Evolutionary conservation across 2,329 filamentous ascomycete genomes (phyloP).

Genomic region (Pseudocercospora fijiensis): DNA sequence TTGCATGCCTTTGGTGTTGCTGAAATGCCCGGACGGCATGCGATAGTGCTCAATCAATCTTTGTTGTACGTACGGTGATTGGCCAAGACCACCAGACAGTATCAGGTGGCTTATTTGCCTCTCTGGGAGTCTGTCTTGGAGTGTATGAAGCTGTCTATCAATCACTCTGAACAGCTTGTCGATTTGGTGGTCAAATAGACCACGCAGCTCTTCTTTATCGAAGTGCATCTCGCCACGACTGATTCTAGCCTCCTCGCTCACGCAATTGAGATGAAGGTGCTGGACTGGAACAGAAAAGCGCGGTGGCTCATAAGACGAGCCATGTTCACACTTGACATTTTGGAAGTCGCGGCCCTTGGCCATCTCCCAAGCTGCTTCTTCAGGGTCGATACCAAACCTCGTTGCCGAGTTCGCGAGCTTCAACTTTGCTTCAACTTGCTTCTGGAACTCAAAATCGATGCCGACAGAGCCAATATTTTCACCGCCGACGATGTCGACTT

Average conservation of each 20-base stretch:
- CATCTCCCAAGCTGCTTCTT: conserved; percentile 14
- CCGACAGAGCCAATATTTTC: conserved; percentile 15
- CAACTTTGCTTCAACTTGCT: conserved; percentile 6
- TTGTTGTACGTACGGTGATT: conserved; percentile 5
- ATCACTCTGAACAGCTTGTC: conserved; percentile 2
- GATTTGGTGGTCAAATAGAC: conserved; percentile 41
- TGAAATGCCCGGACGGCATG: background rate
- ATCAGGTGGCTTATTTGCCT: conserved; percentile 1
- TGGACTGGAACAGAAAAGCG: conserved; percentile 48
- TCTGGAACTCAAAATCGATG: conserved; percentile 15
- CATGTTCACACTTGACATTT: conserved; percentile 35
- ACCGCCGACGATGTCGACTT: conserved; percentile 15
- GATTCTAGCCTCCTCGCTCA: conserved; percentile 42
- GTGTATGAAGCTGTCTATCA: conserved; percentile 4
- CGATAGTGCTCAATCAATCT: conserved; percentile 8
- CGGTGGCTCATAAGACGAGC: conserved; percentile 44
- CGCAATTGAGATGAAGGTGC: conserved; percentile 45
- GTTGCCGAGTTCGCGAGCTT: background rate
- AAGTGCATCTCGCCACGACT: conserved; percentile 37
- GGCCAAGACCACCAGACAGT: background rate
- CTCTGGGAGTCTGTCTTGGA: background rate
- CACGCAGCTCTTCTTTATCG: conserved; percentile 46
- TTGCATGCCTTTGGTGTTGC: background rate
- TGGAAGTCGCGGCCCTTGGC: conserved; percentile 19
- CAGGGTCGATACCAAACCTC: background rate